These are phyloP conservation scores for Cryoendolithus antarcticus DNA, from an alignment of 2,329 filamentous ascomycete genomes.

Conservation along the genomic window DNA sequence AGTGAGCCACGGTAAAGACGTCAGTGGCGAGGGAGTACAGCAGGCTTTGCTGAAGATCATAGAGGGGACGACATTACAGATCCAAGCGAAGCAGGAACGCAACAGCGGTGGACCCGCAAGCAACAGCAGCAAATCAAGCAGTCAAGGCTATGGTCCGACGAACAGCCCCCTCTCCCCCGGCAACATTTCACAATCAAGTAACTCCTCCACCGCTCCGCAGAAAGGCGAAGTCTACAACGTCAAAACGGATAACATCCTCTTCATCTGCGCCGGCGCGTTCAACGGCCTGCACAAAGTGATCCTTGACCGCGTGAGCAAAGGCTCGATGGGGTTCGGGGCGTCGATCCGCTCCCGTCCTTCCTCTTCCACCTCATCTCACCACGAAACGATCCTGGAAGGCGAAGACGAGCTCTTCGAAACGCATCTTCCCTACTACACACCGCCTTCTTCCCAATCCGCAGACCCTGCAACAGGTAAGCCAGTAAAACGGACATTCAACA, in stretches of 20 bases:
- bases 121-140: slow-evolving; percentile 1
- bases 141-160: slow-evolving; percentile 19
- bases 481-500: slow-evolving; percentile 54
- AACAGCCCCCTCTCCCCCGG: slow-evolving; percentile 26
- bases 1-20: slow-evolving; percentile 79
- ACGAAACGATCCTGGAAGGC: slow-evolving; percentile 45
- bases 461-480: slow-evolving; percentile 20
- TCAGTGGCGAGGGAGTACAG: slow-evolving; percentile 91
- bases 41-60: slow-evolving; percentile 92
- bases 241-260: slow-evolving; percentile 90
- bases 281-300: slow-evolving; percentile 82
- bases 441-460: slow-evolving; percentile 8
- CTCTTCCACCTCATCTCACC: slow-evolving; percentile 31
- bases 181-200: slow-evolving; percentile 14
- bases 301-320: slow-evolving; percentile 72
- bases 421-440: slow-evolving; percentile 39
- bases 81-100: slow-evolving; percentile 73
- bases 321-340: slow-evolving; percentile 83
- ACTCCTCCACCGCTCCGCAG: slow-evolving; percentile 13
- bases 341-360: slow-evolving; percentile 47
- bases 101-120: slow-evolving; percentile 20
- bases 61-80: slow-evolving; percentile 84
- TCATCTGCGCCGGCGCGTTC: slow-evolving; percentile 93
- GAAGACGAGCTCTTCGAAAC: slow-evolving; percentile 43
- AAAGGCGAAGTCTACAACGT: slow-evolving; percentile 57